Evolutionary conservation across 345 rosid species (phyloP).

Genomic region (Rubroshorea leprosula): DNA sequence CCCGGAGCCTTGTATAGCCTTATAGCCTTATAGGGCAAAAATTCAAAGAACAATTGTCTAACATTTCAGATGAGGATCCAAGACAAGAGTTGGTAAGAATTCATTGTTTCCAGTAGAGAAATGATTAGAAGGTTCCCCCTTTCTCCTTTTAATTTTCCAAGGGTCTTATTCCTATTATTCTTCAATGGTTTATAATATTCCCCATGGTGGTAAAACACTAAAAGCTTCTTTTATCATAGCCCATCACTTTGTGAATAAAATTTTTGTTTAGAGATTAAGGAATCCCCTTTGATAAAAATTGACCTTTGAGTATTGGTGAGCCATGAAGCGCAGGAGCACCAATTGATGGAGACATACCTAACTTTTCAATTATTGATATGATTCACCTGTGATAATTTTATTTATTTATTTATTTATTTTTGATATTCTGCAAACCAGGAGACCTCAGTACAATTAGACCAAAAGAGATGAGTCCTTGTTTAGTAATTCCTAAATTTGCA

Average conservation of each 20-base stretch:
- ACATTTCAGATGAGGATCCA: constrained; percentile 10
- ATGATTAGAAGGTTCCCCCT: constrained; percentile 23
- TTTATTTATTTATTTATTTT: too few relatives aligned
- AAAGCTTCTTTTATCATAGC: too few relatives aligned
- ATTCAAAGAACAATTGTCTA: neutral
- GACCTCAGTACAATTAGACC: too few relatives aligned
- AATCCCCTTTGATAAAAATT: constrained; percentile 14
- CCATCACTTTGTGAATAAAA: too few relatives aligned
- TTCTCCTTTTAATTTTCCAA: neutral
- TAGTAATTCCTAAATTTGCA: too few relatives aligned
- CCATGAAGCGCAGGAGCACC: too few relatives aligned
- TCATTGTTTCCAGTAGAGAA: constrained; percentile 8
- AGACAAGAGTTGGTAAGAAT: neutral
- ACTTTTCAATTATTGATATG: constrained; percentile 9
- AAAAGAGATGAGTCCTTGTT: too few relatives aligned
- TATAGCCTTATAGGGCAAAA: too few relatives aligned
- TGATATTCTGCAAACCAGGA: too few relatives aligned
- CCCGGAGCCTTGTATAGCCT: too few relatives aligned
- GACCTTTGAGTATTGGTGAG: constrained; percentile 7
- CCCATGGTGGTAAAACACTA: constrained; percentile 11
- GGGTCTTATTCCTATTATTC: neutral
- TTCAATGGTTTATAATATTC: neutral
- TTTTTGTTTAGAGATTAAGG: too few relatives aligned
- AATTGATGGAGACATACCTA: constrained; percentile 15
- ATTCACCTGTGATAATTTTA: too few relatives aligned